Conservation (phyloP, 257 asterid genomes). For the Capsicum rhomboideum region DNA sequence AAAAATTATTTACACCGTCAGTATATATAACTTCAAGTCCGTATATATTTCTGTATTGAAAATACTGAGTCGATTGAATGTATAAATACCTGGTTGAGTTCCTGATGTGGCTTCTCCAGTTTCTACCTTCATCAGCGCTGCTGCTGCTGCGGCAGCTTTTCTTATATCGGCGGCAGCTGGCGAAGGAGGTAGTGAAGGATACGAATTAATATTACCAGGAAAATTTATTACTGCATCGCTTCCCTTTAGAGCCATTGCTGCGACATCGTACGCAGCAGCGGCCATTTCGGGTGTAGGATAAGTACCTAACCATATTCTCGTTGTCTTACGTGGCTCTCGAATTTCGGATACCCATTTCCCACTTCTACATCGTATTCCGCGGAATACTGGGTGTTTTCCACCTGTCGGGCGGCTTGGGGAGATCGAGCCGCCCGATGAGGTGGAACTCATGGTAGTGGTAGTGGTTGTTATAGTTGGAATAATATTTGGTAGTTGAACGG, state of each 20-base stretch:
- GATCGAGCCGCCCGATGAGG: slow-evolving; percentile 4
- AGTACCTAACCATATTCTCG: slow-evolving; percentile 44
- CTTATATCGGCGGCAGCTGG: slow-evolving; percentile 33
- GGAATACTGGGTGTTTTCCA: slow-evolving; percentile 37
- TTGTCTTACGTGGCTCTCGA: slow-evolving; percentile 38
- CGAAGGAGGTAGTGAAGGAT: slow-evolving; percentile 32
- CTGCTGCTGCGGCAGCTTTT: slow-evolving; percentile 42
- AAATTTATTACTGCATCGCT: slow-evolving; percentile 28
- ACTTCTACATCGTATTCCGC: slow-evolving; percentile 48
- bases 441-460: background rate
- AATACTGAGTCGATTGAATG: background rate
- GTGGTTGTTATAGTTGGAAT: background rate
- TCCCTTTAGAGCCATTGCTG: slow-evolving; percentile 36
- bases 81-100: background rate
- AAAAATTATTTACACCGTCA: background rate
- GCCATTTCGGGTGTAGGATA: slow-evolving; percentile 44
- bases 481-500: background rate
- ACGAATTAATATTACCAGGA: slow-evolving; percentile 23
- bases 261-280: slow-evolving; percentile 39
- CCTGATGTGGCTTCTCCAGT: background rate
- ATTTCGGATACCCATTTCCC: slow-evolving; percentile 51
- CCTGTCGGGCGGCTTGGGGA: background rate
- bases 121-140: slow-evolving; percentile 28
- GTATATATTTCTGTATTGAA: accelerated
- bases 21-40: background rate